Evolutionary conservation across 768 basidiomycete species (phyloP).

Genomic region (Nidularia pulvinata): DNA sequence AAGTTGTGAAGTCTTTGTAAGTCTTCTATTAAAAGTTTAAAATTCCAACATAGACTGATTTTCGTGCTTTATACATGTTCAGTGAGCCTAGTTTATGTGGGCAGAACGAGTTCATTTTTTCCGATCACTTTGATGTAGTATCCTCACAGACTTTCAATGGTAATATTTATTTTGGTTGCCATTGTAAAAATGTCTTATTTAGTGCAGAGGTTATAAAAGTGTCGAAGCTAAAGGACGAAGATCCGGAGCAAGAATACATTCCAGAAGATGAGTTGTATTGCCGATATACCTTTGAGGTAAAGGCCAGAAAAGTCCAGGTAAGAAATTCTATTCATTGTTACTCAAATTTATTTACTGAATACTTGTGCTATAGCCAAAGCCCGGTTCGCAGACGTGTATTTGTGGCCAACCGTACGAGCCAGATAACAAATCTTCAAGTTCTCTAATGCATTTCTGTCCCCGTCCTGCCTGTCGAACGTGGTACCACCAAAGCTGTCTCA

Average conservation of each 20-base stretch:
- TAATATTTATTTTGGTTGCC: slow-evolving; percentile 14
- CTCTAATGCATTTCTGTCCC: slow-evolving; percentile 58
- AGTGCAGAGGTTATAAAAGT: slow-evolving; percentile 31
- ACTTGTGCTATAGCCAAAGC: slow-evolving; percentile 36
- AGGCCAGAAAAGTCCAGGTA: slow-evolving; percentile 29
- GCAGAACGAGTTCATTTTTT: slow-evolving; percentile 45
- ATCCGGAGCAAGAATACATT: slow-evolving; percentile 36
- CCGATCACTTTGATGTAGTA: slow-evolving; percentile 48
- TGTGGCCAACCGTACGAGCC: slow-evolving; percentile 50
- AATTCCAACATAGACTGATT: background rate
- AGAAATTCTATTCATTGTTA: slow-evolving; percentile 4
- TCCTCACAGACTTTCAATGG: slow-evolving; percentile 44
- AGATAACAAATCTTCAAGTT: slow-evolving; percentile 19
- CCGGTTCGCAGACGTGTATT: slow-evolving; percentile 32
- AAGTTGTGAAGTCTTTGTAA: slow-evolving; percentile 47
- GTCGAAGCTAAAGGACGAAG: slow-evolving; percentile 32
- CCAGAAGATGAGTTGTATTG: slow-evolving; percentile 38
- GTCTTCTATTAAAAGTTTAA: slow-evolving; percentile 10
- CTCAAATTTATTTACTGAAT: background rate
- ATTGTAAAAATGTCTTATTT: background rate
- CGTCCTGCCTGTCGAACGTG: slow-evolving; percentile 42
- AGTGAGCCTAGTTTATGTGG: slow-evolving; percentile 41
- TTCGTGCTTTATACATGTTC: background rate
- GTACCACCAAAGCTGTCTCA: slow-evolving; percentile 50
- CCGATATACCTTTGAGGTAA: slow-evolving; percentile 41